A percentile compares a stretch with the other conserved stretches of the same genome.
These are phyloP conservation scores for Geoglossum cookeanum DNA, from an alignment of 2,329 filamentous ascomycete genomes.

Conservation along the genomic window DNA sequence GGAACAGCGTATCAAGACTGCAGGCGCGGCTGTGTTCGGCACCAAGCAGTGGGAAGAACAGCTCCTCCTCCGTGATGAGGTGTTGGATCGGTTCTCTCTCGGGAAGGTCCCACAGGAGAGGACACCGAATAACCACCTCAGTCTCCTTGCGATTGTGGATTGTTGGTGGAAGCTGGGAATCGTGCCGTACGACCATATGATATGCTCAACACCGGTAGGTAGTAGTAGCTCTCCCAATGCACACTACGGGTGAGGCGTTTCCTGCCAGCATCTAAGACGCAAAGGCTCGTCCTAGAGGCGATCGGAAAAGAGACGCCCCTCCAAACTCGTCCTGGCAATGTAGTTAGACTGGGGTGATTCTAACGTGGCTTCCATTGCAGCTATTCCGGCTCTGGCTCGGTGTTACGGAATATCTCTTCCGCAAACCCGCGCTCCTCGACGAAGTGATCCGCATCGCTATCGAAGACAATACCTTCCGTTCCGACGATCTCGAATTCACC, in stretches of 20 bases:
- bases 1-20: slow-evolving; percentile 53
- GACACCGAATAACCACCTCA: slow-evolving; percentile 83
- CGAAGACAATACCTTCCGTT: slow-evolving; percentile 79
- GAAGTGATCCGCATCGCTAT: slow-evolving; percentile 73
- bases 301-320: not conserved
- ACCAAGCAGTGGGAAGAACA: slow-evolving; percentile 36
- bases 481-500: slow-evolving; percentile 91
- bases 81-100: slow-evolving; percentile 78
- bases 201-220: slow-evolving; percentile 76
- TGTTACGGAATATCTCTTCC: slow-evolving; percentile 92
- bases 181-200: slow-evolving; percentile 97
- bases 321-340: too few relatives aligned
- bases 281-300: not conserved
- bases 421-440: slow-evolving; percentile 60
- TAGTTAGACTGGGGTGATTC: not conserved
- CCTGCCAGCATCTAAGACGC: not conserved
- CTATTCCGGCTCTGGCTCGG: slow-evolving; percentile 92
- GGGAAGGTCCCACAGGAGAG: slow-evolving; percentile 46
- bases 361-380: slow-evolving; percentile 16
- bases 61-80: slow-evolving; percentile 55
- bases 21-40: slow-evolving; percentile 53
- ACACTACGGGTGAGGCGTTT: not conserved
- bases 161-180: slow-evolving; percentile 92
- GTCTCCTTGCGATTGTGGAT: slow-evolving; percentile 88
- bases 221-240: not conserved